Evolutionary conservation across 805 yeast species (phyloP).

Genomic region (Ogataea wickerhamii): DNA sequence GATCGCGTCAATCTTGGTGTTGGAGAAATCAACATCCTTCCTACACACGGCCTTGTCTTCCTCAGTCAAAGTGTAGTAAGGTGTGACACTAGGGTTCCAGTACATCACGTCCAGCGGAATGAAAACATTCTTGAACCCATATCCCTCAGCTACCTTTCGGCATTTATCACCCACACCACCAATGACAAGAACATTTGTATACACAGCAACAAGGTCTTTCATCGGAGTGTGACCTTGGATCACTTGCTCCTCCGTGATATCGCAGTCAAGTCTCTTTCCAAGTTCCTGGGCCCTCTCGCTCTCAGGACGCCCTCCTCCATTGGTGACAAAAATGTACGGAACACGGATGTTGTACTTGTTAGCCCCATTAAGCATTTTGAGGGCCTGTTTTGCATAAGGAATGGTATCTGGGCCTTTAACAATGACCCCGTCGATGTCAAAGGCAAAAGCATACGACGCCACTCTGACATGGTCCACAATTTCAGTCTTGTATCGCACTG

Average conservation of each 20-base stretch:
- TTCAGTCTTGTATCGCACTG: conserved; percentile 42
- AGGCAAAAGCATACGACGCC: conserved; percentile 84
- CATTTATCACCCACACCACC: conserved; percentile 89
- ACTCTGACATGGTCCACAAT: conserved; percentile 68
- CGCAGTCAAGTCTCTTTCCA: conserved; percentile 53
- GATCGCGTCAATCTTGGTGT: conserved; percentile 70
- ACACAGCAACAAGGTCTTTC: conserved; percentile 68
- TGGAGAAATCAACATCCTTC: conserved; percentile 60
- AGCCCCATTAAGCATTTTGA: conserved; percentile 69
- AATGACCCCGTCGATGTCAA: conserved; percentile 90
- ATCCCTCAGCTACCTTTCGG: conserved; percentile 74
- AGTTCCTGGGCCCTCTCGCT: conserved; percentile 68
- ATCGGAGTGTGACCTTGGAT: conserved; percentile 95
- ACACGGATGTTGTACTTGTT: conserved; percentile 74
- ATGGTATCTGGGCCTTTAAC: conserved; percentile 81
- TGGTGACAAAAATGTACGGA: conserved; percentile 83
- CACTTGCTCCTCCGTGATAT: conserved; percentile 71
- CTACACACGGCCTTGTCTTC: conserved; percentile 58
- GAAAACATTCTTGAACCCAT: conserved; percentile 79
- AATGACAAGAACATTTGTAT: conserved; percentile 75
- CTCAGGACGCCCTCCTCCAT: conserved; percentile 91
- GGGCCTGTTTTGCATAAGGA: conserved; percentile 73
- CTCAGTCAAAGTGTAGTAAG: conserved; percentile 74
- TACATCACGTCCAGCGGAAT: conserved; percentile 80
- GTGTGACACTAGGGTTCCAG: conserved; percentile 84